phyloP scores from a whole-genome alignment of 139 green algal genomes.

The Medakamo hakoo region DNA sequence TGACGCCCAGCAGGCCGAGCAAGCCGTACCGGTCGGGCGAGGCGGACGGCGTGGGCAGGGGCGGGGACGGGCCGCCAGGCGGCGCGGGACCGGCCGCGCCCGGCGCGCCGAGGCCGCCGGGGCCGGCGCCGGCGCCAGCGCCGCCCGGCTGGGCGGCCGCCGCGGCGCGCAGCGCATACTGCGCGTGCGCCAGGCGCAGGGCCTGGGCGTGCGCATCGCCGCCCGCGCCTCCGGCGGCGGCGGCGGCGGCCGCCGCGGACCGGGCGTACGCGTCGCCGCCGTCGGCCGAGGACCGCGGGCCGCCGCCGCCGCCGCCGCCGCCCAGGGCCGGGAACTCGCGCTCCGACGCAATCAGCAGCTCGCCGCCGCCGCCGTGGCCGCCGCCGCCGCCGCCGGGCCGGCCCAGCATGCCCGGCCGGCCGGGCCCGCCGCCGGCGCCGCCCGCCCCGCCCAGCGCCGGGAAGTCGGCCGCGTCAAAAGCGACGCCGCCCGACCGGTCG shows the following conservation, averaged over 20 bases:
- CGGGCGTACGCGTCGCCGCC: neutral
- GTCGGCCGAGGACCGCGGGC: conserved; percentile 2
- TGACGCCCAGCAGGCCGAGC: conserved; percentile 80
- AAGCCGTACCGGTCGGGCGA: conserved; percentile 66
- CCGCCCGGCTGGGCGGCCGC: conserved; percentile 2
- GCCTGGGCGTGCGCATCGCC: neutral
- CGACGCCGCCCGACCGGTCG: conserved; percentile 15
- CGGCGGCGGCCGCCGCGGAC: neutral
- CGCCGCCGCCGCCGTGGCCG: conserved; percentile 4
- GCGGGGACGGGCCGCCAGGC: neutral
- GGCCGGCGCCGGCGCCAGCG: neutral
- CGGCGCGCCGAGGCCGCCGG: neutral
- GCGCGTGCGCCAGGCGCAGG: conserved; percentile 10
- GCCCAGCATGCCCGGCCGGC: neutral
- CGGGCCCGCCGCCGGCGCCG: conserved; percentile 1
- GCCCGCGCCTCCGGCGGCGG: neutral
- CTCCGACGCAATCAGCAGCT: conserved; percentile 2
- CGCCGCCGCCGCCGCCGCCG: conserved; percentile 6
- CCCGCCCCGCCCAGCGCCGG: conserved; percentile 19
- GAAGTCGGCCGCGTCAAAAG: conserved; percentile 44
- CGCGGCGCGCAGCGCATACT: conserved; percentile 9
- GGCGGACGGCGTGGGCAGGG: conserved; percentile 5
- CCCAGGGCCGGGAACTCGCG: conserved; percentile 22
- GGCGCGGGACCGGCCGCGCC: conserved; percentile 5
- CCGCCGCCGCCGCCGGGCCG: neutral